Percentiles rank a stretch among this genome's conserved stretches.
phyloP scores from a whole-genome alignment of 1,284 basidiomycete genomes.

The Ustilago crameri region DNA sequence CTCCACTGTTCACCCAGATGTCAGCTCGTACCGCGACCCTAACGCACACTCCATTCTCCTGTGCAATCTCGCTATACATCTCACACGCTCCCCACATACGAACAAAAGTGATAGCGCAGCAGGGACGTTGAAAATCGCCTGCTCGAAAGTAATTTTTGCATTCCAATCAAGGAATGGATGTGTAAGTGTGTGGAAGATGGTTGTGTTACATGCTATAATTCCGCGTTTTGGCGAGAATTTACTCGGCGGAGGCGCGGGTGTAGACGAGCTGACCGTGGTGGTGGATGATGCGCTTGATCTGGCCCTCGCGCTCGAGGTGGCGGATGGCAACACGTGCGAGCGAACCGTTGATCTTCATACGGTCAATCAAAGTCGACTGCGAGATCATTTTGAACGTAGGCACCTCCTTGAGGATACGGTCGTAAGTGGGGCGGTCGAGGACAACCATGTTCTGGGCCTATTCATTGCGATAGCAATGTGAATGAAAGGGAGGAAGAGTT shows the following conservation, averaged over 20 bases:
- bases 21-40: too few relatives aligned
- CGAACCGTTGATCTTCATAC: slow-evolving; percentile 94
- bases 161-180: too few relatives aligned
- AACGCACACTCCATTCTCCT: too few relatives aligned
- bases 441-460: slow-evolving; percentile 81
- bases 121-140: too few relatives aligned
- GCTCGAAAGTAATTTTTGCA: too few relatives aligned
- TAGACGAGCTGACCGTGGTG: slow-evolving; percentile 93
- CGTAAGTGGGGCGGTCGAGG: slow-evolving; percentile 78
- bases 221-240: too few relatives aligned
- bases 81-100: too few relatives aligned
- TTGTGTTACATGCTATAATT: slow-evolving; percentile 1
- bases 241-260: slow-evolving; percentile 70
- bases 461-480: not conserved
- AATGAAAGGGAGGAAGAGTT: not conserved
- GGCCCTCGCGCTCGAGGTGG: slow-evolving; percentile 92
- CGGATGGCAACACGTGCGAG: slow-evolving; percentile 92
- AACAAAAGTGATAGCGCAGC: too few relatives aligned
- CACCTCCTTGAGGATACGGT: slow-evolving; percentile 98
- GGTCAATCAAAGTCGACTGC: slow-evolving; percentile 88
- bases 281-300: slow-evolving; percentile 96
- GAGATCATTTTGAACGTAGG: slow-evolving; percentile 99
- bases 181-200: not conserved
- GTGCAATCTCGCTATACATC: too few relatives aligned
- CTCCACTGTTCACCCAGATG: too few relatives aligned